Evolutionary conservation across 2,329 filamentous ascomycete genomes (phyloP).

Genomic region (Colletotrichum liaoningense): DNA sequence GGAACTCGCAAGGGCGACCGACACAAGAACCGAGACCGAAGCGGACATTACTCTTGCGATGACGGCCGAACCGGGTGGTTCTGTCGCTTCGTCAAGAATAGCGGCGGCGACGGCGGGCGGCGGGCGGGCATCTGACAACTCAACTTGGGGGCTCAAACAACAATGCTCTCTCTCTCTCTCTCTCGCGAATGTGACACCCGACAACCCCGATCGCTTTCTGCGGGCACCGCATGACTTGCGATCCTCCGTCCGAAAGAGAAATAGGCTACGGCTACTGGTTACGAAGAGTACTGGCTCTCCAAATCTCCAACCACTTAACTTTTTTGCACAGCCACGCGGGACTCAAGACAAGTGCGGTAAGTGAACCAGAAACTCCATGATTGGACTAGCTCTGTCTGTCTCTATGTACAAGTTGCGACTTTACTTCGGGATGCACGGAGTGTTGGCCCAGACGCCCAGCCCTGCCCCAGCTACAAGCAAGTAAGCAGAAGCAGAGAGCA

Average conservation of each 20-base stretch:
- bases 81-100: neutral
- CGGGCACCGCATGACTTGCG: neutral
- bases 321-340: slow-evolving; percentile 2
- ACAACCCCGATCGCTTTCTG: neutral
- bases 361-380: neutral
- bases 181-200: neutral
- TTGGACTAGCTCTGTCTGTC: neutral
- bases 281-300: neutral
- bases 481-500: neutral
- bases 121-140: neutral
- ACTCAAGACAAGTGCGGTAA: neutral
- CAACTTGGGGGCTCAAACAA: neutral
- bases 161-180: neutral
- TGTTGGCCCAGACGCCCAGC: neutral
- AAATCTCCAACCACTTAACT: neutral
- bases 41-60: neutral
- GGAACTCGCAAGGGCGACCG: neutral
- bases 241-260: neutral
- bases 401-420: neutral
- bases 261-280: neutral
- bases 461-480: neutral
- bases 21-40: neutral
- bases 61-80: neutral
- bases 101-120: neutral
- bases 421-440: neutral